Evolutionary conservation across 2,329 filamentous ascomycete genomes (phyloP), one percentile per base, ranked within the genome.

Genomic region (Stemphylium vesicarium): DNA sequence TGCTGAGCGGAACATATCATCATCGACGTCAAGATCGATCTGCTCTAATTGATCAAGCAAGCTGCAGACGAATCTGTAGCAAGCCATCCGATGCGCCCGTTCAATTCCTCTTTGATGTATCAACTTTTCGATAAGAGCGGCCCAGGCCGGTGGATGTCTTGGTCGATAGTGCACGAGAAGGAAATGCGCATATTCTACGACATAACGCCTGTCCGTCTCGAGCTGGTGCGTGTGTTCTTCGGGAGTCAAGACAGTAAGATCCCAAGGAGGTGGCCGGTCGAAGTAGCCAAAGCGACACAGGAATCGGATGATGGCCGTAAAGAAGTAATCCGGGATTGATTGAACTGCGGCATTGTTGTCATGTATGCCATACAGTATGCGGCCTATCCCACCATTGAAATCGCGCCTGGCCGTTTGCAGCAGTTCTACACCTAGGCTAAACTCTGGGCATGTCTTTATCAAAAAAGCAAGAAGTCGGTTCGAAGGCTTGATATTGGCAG

Each of bases 381-480:
- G 57, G 7, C 53, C 45, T 37, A 74, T 51, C 3, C 62, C 67
- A 18, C 64, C 64, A 18, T 61, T 46, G 37, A 64, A 69, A 8
- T 57, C 53, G 13, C 49, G 32, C 45, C 57, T 57, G 24, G 59
- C 52, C 18, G 53, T 54, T 13, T 65, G 56, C 13, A 74, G 36
- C 9, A 74, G 16, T 22, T 58, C 47, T 29, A 70, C 41, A 8
- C 44, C 59, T 11, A 62, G 59, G 3, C 57, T 50, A 40, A 71
- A 66, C 13, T 68, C 63, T 2, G 61, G 63, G 20, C 64, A 53
- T 2, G 61, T 66, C 77, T 77, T 73, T 1, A 92, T 61, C 1
- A 92, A 75, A 15, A 85, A 80, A 3, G 76, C 75, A 7, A 91
- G 78, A 22, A 82, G 84, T 36, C 76, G 70, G 1, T 79, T 80